Percentiles rank a stretch among this genome's conserved stretches.
phyloP scores from a whole-genome alignment of 2,329 filamentous ascomycete species.

The Chrysosporium keratinophilum region DNA sequence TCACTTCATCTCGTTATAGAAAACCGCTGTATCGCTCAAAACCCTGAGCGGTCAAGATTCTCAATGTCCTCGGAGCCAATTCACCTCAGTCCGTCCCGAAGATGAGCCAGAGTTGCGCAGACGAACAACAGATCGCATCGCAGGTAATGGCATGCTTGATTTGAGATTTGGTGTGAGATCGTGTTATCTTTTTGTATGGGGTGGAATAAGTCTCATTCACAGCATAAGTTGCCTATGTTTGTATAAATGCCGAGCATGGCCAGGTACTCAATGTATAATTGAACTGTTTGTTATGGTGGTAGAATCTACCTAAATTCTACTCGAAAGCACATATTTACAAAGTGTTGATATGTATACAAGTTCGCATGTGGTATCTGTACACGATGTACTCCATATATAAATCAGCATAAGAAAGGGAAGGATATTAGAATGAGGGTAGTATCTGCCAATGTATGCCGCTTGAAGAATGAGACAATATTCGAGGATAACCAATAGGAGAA shows the following conservation, averaged over 20 bases:
- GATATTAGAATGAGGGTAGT: not conserved
- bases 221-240: too few species aligned
- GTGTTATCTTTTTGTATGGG: conserved; percentile 38
- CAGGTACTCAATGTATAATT: too few species aligned
- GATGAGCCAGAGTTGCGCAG: conserved; percentile 46
- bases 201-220: too few species aligned
- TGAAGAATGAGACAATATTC: not conserved
- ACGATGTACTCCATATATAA: not conserved
- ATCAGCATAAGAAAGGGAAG: not conserved
- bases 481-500: not conserved
- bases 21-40: too few species aligned
- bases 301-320: not conserved
- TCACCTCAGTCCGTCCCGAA: conserved; percentile 51
- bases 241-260: too few species aligned
- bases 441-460: not conserved
- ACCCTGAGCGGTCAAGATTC: too few species aligned
- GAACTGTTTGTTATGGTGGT: too few species aligned
- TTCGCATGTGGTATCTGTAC: not conserved
- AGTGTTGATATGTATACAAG: not conserved
- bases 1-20: too few species aligned
- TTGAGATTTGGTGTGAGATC: conserved; percentile 56
- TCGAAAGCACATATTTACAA: not conserved
- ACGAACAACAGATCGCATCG: conserved; percentile 50
- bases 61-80: too few species aligned
- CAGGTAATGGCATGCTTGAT: conserved; percentile 49